Evolutionary conservation across 345 rosid genomes (phyloP).

Genomic region (Acer campestre): DNA sequence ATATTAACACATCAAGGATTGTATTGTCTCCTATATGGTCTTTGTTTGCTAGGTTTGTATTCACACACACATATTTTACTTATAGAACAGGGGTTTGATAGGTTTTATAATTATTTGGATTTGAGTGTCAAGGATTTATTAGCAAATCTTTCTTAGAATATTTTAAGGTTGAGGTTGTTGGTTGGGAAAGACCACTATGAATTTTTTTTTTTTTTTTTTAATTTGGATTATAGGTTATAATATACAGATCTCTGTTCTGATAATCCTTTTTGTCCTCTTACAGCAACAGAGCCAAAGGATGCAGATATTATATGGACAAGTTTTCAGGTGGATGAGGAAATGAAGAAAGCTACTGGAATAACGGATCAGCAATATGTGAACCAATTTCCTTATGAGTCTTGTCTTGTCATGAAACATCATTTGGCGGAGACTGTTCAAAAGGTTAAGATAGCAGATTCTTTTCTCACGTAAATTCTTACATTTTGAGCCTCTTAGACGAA

Average conservation of each 20-base stretch:
- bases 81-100: background rate
- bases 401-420: constrained; percentile 98
- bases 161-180: background rate
- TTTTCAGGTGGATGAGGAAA: constrained; percentile 82
- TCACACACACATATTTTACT: background rate
- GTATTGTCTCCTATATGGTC: background rate
- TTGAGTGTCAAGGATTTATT: background rate
- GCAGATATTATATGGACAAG: constrained; percentile 96
- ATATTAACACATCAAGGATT: background rate
- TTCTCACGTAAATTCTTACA: background rate
- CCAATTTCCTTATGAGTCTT: constrained; percentile 95
- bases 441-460: constrained; percentile 39
- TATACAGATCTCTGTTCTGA: background rate
- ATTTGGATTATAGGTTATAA: background rate
- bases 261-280: constrained; percentile 12
- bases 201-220: background rate
- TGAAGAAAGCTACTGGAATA: constrained; percentile 70
- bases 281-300: constrained; percentile 78
- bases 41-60: constrained; percentile 5
- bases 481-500: constrained; percentile 2
- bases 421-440: constrained; percentile 87
- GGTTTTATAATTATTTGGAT: background rate
- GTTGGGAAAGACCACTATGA: background rate
- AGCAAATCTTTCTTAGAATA: background rate
- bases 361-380: constrained; percentile 73